Conservation (phyloP, 345 rosid species). For the Clarkia xantiana region DNA sequence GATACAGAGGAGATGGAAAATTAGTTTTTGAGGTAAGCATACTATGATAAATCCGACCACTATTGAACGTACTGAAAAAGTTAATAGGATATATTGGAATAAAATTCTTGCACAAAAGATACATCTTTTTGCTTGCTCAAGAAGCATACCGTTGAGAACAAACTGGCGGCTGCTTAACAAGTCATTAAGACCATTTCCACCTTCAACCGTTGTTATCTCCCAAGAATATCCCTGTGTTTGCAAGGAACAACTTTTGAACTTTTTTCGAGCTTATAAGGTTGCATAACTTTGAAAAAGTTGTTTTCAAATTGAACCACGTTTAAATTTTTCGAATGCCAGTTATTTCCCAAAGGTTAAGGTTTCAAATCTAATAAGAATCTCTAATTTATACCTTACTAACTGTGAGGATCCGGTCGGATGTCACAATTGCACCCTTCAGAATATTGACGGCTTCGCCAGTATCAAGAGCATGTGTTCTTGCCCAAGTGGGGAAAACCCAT, state of each 20-base stretch:
- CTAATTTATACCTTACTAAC: constrained; percentile 54
- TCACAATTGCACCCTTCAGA: constrained; percentile 90
- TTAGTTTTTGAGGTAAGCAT: too few relatives aligned
- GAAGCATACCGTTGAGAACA: constrained; percentile 55
- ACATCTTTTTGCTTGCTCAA: background rate
- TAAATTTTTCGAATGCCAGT: background rate
- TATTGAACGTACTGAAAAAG: too few relatives aligned
- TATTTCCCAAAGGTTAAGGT: background rate
- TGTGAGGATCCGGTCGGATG: constrained; percentile 78
- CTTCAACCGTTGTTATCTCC: constrained; percentile 94
- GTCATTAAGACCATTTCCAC: constrained; percentile 85
- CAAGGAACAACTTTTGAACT: constrained; percentile 1
- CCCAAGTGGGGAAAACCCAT: constrained; percentile 98
- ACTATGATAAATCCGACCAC: too few relatives aligned
- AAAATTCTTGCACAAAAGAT: background rate
- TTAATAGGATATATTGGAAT: too few relatives aligned
- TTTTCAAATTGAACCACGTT: too few relatives aligned
- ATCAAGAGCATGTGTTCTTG: constrained; percentile 98
- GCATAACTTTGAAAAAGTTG: too few relatives aligned
- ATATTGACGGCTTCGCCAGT: constrained; percentile 93
- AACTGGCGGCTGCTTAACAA: constrained; percentile 52
- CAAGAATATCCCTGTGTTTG: constrained; percentile 74
- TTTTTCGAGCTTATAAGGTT: too few relatives aligned
- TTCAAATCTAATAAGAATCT: background rate
- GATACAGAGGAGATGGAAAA: too few relatives aligned